Conservation (phyloP, 1,284 basidiomycete species). For the Inonotus obliquus region DNA sequence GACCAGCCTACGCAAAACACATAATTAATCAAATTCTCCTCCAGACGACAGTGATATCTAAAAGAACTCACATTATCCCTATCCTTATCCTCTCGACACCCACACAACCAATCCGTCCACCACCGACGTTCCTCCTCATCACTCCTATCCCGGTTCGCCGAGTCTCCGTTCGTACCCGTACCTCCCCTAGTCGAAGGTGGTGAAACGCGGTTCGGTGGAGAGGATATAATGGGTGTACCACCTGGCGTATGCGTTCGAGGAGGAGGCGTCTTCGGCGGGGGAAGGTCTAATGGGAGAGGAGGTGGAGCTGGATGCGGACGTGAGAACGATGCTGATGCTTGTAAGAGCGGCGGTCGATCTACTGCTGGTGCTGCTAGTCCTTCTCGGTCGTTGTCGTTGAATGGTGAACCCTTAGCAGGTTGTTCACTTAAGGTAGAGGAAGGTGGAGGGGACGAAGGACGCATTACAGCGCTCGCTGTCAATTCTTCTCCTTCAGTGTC, state of each 20-base stretch:
- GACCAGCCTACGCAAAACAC: conserved; percentile 47
- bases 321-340: conserved; percentile 23
- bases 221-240: conserved; percentile 18
- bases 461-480: conserved; percentile 12
- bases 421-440: background rate
- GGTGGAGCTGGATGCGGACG: conserved; percentile 31
- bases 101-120: conserved; percentile 84
- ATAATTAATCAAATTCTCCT: background rate
- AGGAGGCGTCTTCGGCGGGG: conserved; percentile 53
- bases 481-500: background rate
- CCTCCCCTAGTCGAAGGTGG: conserved; percentile 15
- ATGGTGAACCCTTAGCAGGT: background rate
- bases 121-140: conserved; percentile 38
- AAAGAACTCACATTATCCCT: conserved; percentile 55
- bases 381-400: background rate
- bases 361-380: background rate
- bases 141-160: conserved; percentile 27
- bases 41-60: background rate
- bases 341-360: conserved; percentile 5
- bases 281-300: conserved; percentile 53
- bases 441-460: conserved; percentile 13
- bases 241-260: conserved; percentile 34
- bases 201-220: conserved; percentile 38
- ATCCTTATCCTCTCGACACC: conserved; percentile 67
- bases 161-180: conserved; percentile 6